Evolutionary conservation across 2,329 filamentous ascomycete species (phyloP), one percentile per base, ranked within the genome.

Genomic region (Alternaria solani): DNA sequence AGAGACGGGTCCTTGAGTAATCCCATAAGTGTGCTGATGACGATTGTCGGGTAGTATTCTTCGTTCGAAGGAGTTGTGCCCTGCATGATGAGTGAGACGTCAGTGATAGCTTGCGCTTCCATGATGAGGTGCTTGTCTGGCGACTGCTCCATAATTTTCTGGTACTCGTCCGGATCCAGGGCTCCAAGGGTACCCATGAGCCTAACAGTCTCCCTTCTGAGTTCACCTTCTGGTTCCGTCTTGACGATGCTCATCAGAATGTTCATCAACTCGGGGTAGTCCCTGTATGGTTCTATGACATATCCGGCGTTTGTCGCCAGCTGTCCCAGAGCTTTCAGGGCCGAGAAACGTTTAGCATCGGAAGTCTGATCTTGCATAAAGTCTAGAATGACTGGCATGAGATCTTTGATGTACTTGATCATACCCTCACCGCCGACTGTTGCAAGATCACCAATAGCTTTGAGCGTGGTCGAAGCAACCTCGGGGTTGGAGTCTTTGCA

Each of bases 1-100:
- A 99, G 84, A 0, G 95, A 98, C 26, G 89, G 89, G 69, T 99
- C 95, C 72, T 94, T 96, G 36, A 99, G 81, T 67, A 99, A 94
- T 57, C 93, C 90, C 72, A 99, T 88, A 11, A 99, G 85, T 2
- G 95, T 96, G 72, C 97, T 97, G 75, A 99, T 97, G 47, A 97
- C 95, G 18, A 99, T 93, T 0, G 95, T 99, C 0, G 95, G 95
- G 74, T 97, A 99, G 79, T 99, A 99, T 72, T 99, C 95, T 74
- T 99, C 97, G 73, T 92, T 97, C 0, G 94, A 98, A 0, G 95
- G 96, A 0, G 94, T 98, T 41, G 97, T 84, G 14, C 96, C 95
- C 42, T 92, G 93, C 94, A 99, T 99, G 85, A 99, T 98, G 30
- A 99, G 85, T 4, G 94, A 95, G 46, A 99, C 96, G 78, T 99